Percentiles rank a stretch among this genome's conserved stretches.
Evolutionary conservation across 2,329 filamentous ascomycete genomes (phyloP).

Genomic region (Cercospora sesami): DNA sequence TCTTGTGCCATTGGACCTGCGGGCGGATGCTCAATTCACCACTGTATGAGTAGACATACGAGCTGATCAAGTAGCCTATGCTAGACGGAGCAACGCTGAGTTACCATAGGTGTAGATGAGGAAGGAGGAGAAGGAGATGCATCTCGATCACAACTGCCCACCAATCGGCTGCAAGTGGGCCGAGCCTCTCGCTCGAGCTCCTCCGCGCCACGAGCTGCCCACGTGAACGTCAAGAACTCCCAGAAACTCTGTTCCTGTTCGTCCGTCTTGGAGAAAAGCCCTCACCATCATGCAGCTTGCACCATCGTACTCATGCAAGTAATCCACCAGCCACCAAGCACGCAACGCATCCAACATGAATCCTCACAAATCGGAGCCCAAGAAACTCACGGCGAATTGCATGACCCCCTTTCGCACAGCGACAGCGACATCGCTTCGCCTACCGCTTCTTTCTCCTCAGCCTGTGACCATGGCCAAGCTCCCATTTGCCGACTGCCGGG

Average conservation of each 20-base stretch:
- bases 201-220: not conserved
- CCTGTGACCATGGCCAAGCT: slow-evolving; percentile 15
- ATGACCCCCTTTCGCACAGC: not conserved
- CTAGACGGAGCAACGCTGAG: too few species aligned
- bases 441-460: slow-evolving; percentile 1
- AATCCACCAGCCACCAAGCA: not conserved
- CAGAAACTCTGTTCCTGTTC: not conserved
- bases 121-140: not conserved
- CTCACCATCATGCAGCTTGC: not conserved
- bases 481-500: slow-evolving; percentile 17
- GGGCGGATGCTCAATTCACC: too few species aligned
- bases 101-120: not conserved
- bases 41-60: too few species aligned
- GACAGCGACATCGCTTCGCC: slow-evolving; percentile 7
- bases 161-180: not conserved
- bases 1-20: too few species aligned
- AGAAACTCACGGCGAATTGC: not conserved
- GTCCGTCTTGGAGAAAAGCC: not conserved
- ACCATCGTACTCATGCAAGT: not conserved
- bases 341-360: not conserved
- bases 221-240: not conserved
- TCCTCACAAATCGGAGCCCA: not conserved
- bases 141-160: not conserved
- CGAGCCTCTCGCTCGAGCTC: not conserved
- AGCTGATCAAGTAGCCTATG: too few species aligned